A percentile compares a stretch with the other conserved stretches of the same genome.
Evolutionary conservation across 805 yeast genomes (phyloP).

Genomic region (Ogataea salicorniae): DNA sequence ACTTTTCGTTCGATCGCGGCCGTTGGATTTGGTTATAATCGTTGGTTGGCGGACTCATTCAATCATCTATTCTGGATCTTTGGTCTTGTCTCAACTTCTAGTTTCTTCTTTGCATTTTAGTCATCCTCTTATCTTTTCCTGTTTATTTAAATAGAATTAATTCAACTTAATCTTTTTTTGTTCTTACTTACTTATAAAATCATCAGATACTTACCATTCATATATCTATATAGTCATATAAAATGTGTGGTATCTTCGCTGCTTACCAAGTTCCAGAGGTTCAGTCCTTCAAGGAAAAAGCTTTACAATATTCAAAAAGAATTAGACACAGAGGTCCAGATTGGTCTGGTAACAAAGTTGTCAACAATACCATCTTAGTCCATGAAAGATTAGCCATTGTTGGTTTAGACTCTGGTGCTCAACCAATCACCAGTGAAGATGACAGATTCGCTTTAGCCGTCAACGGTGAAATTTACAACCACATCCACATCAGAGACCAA

Average conservation of each 20-base stretch:
- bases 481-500: constrained; percentile 78
- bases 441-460: constrained; percentile 73
- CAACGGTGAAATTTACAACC: constrained; percentile 98
- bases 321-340: constrained; percentile 99
- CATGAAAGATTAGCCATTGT: constrained; percentile 98
- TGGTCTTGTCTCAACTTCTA: too few relatives aligned
- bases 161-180: neutral
- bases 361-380: constrained; percentile 76
- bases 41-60: neutral
- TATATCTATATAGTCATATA: constrained; percentile 1
- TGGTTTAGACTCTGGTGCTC: constrained; percentile 97
- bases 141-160: too few relatives aligned
- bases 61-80: neutral
- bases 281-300: constrained; percentile 76
- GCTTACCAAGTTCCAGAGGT: constrained; percentile 79
- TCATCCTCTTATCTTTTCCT: too few relatives aligned
- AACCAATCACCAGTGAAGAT: constrained; percentile 84
- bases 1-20: too few relatives aligned
- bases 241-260: constrained; percentile 98
- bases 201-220: neutral
- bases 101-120: too few relatives aligned
- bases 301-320: constrained; percentile 84
- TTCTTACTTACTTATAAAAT: neutral
- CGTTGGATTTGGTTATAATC: too few relatives aligned
- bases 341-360: constrained; percentile 88